phyloP scores from a whole-genome alignment of 768 basidiomycete genomes.

The Porphyrellus cyaneotinctus region DNA sequence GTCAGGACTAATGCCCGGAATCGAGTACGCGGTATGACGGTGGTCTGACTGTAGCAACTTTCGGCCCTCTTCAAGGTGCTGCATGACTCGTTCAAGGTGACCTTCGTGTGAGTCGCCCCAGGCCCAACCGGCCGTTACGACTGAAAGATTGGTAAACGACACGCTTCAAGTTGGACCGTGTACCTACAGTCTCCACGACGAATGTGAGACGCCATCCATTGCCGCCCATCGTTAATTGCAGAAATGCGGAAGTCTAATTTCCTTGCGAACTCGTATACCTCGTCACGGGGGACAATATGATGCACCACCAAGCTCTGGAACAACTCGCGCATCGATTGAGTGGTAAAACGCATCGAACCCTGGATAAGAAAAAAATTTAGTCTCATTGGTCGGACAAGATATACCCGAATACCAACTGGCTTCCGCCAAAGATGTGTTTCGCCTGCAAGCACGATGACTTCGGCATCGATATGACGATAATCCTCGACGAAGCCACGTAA shows the following conservation, averaged over 20 bases:
- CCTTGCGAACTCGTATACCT: constrained; percentile 23
- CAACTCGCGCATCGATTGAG: constrained; percentile 12
- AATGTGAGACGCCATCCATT: constrained; percentile 38
- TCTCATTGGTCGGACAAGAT: neutral
- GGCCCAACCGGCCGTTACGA: constrained; percentile 30
- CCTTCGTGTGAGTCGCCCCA: constrained; percentile 30
- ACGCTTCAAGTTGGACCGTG: neutral
- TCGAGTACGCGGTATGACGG: constrained; percentile 11
- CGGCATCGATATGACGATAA: constrained; percentile 28
- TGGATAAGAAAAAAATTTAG: constrained; percentile 6
- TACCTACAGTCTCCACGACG: constrained; percentile 38
- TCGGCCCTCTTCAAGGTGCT: constrained; percentile 30
- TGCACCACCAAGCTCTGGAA: constrained; percentile 25
- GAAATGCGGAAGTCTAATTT: constrained; percentile 24
- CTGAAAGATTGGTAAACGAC: constrained; percentile 7
- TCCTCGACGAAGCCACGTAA: constrained; percentile 39
- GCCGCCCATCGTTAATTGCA: constrained; percentile 23
- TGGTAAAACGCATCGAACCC: constrained; percentile 28
- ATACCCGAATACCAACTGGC: constrained; percentile 14
- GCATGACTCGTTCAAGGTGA: constrained; percentile 33
- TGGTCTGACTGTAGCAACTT: constrained; percentile 22
- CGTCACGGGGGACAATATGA: constrained; percentile 23
- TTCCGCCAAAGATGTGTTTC: constrained; percentile 34
- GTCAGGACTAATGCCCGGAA: constrained; percentile 15
- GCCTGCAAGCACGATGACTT: constrained; percentile 38